Evolutionary conservation across 352 stramenopile genomes (phyloP), one percentile per base, ranked within the genome.

Genomic region (Pythium phragmitis): DNA sequence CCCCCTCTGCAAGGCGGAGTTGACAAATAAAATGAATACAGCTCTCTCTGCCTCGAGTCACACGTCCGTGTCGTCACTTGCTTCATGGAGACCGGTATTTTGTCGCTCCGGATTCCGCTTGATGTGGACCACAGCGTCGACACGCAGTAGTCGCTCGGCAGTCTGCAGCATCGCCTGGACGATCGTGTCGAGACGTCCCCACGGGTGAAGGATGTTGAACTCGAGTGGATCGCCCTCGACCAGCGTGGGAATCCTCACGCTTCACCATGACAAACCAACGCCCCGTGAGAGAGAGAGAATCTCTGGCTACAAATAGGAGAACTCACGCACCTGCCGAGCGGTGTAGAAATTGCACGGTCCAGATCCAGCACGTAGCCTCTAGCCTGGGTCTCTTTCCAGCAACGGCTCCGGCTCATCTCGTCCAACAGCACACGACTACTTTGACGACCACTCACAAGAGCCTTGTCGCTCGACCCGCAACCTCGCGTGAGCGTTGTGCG

Each of bases 101-200:
- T 56, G 48, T 39, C 13, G 43, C 21, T 34, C 14, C 51, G 43
- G 39, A 21, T 76, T 63, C 3, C 30, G 63, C 16, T 53, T 66
- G 8, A 69, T 49, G 23, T 50, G 57, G 7, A 82, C 45, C 9
- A 88, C 55, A 4, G 33, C 48, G 49, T 94, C 82, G 26, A 91
- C 69, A 2, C 80, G 70, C 14, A 88, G 75, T 7, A 91, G 61
- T 60, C 82, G 73, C 60, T 92, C 80, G 0, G 88, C 67, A 2
- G 76, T 87, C 39, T 85, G 63, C 16, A 91, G 61, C 2, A 69
- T 60, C 9, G 79, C 36, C 28, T 76, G 67, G 13, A 94, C 26
- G 34, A 94, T 63, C n/a, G 66, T 68, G 0, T 80, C 68, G n/a
- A 80, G 76, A 6, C 76, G 74, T 5, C 49, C 60, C 65, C 73